Percentiles rank a stretch among this genome's conserved stretches.
phyloP scores from a whole-genome alignment of 1,284 basidiomycete species.

The Golubevia sp. region DNA sequence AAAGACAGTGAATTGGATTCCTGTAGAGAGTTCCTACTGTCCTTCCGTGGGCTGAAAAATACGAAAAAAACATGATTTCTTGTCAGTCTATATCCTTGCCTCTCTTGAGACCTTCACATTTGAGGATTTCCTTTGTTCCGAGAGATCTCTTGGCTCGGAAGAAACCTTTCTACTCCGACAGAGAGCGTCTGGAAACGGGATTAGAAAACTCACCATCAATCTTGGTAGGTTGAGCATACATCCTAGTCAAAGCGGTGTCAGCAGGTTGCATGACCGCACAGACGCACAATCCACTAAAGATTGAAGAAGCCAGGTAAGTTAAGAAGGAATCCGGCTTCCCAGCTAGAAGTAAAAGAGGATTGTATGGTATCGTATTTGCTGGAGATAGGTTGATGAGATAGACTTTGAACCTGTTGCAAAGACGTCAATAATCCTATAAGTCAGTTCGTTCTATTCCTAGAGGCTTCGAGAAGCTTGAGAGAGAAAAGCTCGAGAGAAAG shows the following conservation, averaged over 20 bases:
- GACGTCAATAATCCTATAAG: too few relatives aligned
- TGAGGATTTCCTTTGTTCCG: slow-evolving; percentile 13
- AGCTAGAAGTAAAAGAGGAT: slow-evolving; percentile 38
- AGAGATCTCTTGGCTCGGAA: slow-evolving; percentile 2
- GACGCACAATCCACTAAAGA: slow-evolving; percentile 50
- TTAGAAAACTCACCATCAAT: slow-evolving; percentile 22
- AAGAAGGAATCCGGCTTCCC: slow-evolving; percentile 47
- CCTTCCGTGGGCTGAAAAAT: background rate
- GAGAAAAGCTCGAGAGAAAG: too few relatives aligned
- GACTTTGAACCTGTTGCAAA: slow-evolving; percentile 20
- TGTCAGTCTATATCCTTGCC: too few relatives aligned
- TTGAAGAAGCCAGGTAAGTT: slow-evolving; percentile 42
- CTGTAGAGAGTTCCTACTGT: slow-evolving; percentile 33
- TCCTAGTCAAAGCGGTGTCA: slow-evolving; percentile 46
- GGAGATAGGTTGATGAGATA: slow-evolving; percentile 45
- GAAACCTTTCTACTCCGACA: background rate
- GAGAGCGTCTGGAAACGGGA: background rate
- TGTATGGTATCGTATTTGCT: slow-evolving; percentile 30
- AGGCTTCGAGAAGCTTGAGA: too few relatives aligned
- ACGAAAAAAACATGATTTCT: too few relatives aligned
- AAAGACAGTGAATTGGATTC: slow-evolving; percentile 49
- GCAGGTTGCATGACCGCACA: slow-evolving; percentile 56
- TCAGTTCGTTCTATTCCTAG: too few relatives aligned
- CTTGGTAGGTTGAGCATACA: slow-evolving; percentile 51
- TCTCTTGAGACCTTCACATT: too few relatives aligned